Evolutionary conservation across 169 alveolate genomes (phyloP), one percentile per base, ranked within the genome.

Genomic region (Plasmodium reichenowi): DNA sequence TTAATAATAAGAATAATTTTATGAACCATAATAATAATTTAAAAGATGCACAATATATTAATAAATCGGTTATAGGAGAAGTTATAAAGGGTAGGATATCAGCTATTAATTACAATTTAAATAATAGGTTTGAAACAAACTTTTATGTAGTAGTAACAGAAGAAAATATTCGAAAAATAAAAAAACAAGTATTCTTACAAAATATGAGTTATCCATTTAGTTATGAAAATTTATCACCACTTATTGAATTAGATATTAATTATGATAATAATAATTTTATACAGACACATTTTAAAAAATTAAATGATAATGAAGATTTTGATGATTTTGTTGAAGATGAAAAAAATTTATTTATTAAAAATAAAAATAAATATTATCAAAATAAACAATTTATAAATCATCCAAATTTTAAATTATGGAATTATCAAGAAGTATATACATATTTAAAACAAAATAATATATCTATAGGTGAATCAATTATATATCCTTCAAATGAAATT

Each of bases 401-500:
- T 58, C 89, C 89, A 1, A 68, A 64, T 78, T 78, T 78, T 59
- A 78, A 78, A 48, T 50, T 88, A 47, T 88, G 92, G 88, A 68
- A 52, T 45, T 63, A 52, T 70, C 85, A 59, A 9, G 75, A 67
- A 71, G 60, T 72, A 54, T 47, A 52, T 72, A 29, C 93, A 15
- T 89, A 70, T 52, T 63, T 74, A 29, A 74, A 88, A 50, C 89
- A 78, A 58, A 22, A 26, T 2, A 78, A 48, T 89, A 73, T 95
- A 24, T 74, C 92, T 10, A 88, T 95, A 8, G 97, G 97, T 3
- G 96, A 95, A 68, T 92, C 95, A 24, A 88, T 95, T 43, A 91
- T 95, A 13, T 94, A 95, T 29, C 97, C 97, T 0, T 90, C 94
- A 85, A 86, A 93, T 45, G 94, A 92, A 68, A 60, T 85, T 67